Evolutionary conservation across 2,329 filamentous ascomycete genomes (phyloP).

Genomic region (Paracoccidioides lutzii): DNA sequence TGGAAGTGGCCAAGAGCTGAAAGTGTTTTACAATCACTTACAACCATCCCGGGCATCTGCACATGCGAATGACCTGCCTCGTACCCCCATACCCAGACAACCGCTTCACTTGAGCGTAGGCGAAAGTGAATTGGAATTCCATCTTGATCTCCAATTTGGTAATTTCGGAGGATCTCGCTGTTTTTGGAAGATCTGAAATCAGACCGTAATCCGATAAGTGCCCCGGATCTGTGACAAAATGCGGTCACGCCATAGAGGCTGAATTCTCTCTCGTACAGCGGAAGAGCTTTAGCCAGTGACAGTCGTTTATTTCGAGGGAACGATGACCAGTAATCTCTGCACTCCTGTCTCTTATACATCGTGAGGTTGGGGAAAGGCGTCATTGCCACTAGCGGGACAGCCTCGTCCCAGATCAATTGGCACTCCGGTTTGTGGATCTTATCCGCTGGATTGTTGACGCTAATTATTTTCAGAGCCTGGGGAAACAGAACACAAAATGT

Average conservation of each 20-base stretch:
- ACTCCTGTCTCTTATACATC: neutral
- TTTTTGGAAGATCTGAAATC: neutral
- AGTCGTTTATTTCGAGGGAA: neutral
- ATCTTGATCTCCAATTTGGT: neutral
- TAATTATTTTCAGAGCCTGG: neutral
- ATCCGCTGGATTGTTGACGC: neutral
- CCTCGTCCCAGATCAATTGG: neutral
- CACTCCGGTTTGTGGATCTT: neutral
- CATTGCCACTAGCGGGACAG: neutral
- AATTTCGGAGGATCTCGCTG: neutral
- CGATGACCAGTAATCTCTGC: neutral
- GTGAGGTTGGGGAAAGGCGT: neutral
- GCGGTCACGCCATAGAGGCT: neutral
- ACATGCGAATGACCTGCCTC: neutral
- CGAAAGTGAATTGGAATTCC: neutral
- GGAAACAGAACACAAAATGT: neutral
- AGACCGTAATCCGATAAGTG: neutral
- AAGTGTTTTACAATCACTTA: neutral
- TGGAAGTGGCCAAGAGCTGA: neutral
- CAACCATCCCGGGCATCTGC: neutral
- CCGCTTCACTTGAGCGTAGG: neutral
- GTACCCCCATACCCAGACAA: neutral
- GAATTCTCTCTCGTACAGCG: neutral
- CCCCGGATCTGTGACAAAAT: neutral
- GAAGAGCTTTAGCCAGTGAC: neutral